Percentiles rank a stretch among this genome's conserved stretches.
phyloP scores from a whole-genome alignment of 768 basidiomycete species.

The Flagelloscypha sp. region DNA sequence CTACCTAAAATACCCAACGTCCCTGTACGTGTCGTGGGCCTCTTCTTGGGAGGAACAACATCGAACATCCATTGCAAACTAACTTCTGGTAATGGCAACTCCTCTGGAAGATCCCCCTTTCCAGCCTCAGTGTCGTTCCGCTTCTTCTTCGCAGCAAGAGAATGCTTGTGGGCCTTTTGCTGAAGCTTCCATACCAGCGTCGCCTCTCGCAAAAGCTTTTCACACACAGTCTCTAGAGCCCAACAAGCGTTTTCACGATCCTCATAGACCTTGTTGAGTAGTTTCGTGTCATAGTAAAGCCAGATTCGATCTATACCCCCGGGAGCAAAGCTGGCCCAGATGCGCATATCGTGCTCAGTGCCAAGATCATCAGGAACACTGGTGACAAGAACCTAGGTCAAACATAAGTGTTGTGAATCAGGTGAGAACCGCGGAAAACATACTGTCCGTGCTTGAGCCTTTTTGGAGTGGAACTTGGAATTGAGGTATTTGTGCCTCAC shows the following conservation, averaged over 20 bases:
- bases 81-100: slow-evolving; percentile 16
- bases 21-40: slow-evolving; percentile 47
- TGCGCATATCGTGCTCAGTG: slow-evolving; percentile 37
- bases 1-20: slow-evolving; percentile 43
- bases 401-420: no score
- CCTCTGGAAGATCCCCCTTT: slow-evolving; percentile 13
- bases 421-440: no score
- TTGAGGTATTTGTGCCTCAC: slow-evolving; percentile 54
- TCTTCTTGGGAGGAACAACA: slow-evolving; percentile 39
- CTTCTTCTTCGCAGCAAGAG: slow-evolving; percentile 18
- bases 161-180: slow-evolving; percentile 23
- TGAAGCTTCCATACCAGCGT: slow-evolving; percentile 32
- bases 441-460: slow-evolving; percentile 60
- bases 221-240: slow-evolving; percentile 51
- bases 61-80: slow-evolving; percentile 30
- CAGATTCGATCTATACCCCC: slow-evolving; percentile 64
- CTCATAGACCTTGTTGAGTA: slow-evolving; percentile 34
- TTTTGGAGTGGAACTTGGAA: slow-evolving; percentile 45
- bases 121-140: slow-evolving; percentile 12
- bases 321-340: slow-evolving; percentile 56
- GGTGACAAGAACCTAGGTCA: slow-evolving; percentile 63
- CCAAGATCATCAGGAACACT: slow-evolving; percentile 49
- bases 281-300: slow-evolving; percentile 49
- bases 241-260: slow-evolving; percentile 36
- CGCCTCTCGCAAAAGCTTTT: slow-evolving; percentile 36